Base-by-base conservation (phyloP, 805 yeast genomes). In the Cyberlindnera americana region DNA sequence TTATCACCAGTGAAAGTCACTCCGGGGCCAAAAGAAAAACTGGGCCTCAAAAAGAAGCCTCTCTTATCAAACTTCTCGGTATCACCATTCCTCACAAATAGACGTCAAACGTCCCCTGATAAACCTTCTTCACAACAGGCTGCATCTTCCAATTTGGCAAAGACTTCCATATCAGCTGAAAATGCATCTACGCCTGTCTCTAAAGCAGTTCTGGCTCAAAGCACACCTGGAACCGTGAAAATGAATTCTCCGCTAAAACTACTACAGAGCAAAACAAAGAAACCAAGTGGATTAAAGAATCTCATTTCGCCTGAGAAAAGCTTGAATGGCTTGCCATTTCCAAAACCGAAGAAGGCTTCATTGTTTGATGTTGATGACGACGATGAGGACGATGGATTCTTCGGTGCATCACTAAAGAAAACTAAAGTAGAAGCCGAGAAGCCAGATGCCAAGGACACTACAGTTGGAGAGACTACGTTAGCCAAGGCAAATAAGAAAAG, bases 291-390 rank as follows among this genome's bases (percentile, higher is more conserved):
- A 2, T 32, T 54, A 19, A 54, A 53, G 27, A 52, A 51, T n/a
- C 19, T 57, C 6, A 15, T 53, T 10, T 49, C 57, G 4, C 53
- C 53, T n/a, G n/a, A n/a, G 37, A 34, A 14, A 42, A 48, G 29
- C 33, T 15, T 17, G 6, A 19, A 16, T 28, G 28, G 7, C 4
- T 37, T 22, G 16, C 33, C 10, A 37, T 13, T 14, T 24, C 36
- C 14, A 29, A 39, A 44, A 29, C 40, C 38, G n/a, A 43, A 44
- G 28, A 50, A 46, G 28, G 39, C 45, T 4, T 50, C 60, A 3
- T 21, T 53, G 12, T 58, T 54, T 32, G 62, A 57, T 33, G 55
- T 48, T 15, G 59, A 56, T 17, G 62, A 53, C 3, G 53, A 48
- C 3, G 59, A 56, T 15, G 59, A 54, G n/a, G 56, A 54, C 19